Percentiles rank a stretch among this genome's conserved stretches.
These are phyloP conservation scores for Clathrus columnatus DNA, from an alignment of 768 basidiomycete species.

Conservation along the genomic window DNA sequence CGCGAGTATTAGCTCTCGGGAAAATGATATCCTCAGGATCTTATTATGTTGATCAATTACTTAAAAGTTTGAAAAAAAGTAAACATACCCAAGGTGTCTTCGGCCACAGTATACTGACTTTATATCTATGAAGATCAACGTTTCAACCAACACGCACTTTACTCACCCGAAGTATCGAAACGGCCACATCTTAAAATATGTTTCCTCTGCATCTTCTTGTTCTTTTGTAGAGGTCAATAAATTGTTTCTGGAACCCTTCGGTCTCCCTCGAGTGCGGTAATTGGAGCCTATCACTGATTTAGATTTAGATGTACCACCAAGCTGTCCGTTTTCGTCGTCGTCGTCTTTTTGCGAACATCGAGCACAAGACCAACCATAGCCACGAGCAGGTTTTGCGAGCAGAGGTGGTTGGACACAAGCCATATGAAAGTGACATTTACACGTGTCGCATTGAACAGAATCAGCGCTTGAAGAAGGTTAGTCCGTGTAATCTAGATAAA, in stretches of 20 bases:
- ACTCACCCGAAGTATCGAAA: conserved; percentile 96
- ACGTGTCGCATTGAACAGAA: conserved; percentile 82
- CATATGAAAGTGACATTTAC: conserved; percentile 95
- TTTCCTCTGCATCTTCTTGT: conserved; percentile 65
- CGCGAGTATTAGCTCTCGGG: conserved; percentile 85
- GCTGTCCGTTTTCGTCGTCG: conserved; percentile 68
- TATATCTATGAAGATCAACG: neutral
- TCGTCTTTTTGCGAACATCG: conserved; percentile 85
- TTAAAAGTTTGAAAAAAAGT: conserved; percentile 16
- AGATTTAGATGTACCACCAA: conserved; percentile 47
- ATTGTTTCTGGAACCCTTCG: conserved; percentile 74
- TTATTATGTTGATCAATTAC: conserved; percentile 27
- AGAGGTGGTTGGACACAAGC: conserved; percentile 87
- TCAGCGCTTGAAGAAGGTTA: conserved; percentile 45
- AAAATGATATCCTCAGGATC: conserved; percentile 97
- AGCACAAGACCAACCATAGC: conserved; percentile 96
- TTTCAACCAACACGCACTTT: neutral
- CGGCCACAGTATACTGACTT: conserved; percentile 83
- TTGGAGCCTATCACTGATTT: conserved; percentile 48
- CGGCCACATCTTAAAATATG: conserved; percentile 86
- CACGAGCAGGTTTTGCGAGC: conserved; percentile 83
- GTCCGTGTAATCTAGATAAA: neutral
- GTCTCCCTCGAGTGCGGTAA: conserved; percentile 51
- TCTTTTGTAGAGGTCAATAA: conserved; percentile 39
- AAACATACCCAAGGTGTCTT: conserved; percentile 76